A percentile compares a stretch with the other conserved stretches of the same genome.
phyloP scores from a whole-genome alignment of 2,329 filamentous ascomycete genomes.

The Fusarium verrucosum region DNA sequence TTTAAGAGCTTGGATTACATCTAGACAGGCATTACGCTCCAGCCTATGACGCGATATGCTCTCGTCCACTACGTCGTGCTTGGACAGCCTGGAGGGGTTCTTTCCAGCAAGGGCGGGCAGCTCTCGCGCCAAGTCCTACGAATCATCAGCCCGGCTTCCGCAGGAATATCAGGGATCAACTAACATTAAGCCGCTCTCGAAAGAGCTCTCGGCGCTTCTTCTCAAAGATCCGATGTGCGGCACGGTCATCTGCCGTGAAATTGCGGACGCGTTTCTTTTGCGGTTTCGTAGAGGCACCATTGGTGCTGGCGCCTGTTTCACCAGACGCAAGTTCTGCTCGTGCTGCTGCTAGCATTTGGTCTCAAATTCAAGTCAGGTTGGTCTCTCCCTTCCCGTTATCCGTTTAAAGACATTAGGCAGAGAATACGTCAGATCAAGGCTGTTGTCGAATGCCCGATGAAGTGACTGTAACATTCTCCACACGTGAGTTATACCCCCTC shows the following conservation, averaged over 20 bases:
- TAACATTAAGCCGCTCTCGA: slow-evolving; percentile 50
- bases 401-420: not conserved
- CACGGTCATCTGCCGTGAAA: slow-evolving; percentile 54
- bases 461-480: not conserved
- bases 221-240: slow-evolving; percentile 53
- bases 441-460: not conserved
- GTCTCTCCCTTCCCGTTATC: rapidly evolving
- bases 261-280: slow-evolving; percentile 50
- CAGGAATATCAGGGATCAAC: slow-evolving; percentile 12
- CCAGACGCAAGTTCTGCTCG: slow-evolving; percentile 10
- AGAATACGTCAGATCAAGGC: not conserved
- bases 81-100: slow-evolving; percentile 51
- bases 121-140: slow-evolving; percentile 50
- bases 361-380: not conserved
- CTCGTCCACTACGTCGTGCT: slow-evolving; percentile 52
- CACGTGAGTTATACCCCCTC: slow-evolving; percentile 9
- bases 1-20: slow-evolving; percentile 29
- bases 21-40: slow-evolving; percentile 34
- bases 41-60: slow-evolving; percentile 47
- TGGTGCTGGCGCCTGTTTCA: not conserved
- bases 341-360: slow-evolving; percentile 12
- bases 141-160: too few species aligned
- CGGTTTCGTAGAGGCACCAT: slow-evolving; percentile 3
- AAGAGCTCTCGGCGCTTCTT: slow-evolving; percentile 54
- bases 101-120: slow-evolving; percentile 48